Evolutionary conservation across 2,329 filamentous ascomycete species (phyloP), one percentile per base, ranked within the genome.

Genomic region (Hypomyces rosellus): DNA sequence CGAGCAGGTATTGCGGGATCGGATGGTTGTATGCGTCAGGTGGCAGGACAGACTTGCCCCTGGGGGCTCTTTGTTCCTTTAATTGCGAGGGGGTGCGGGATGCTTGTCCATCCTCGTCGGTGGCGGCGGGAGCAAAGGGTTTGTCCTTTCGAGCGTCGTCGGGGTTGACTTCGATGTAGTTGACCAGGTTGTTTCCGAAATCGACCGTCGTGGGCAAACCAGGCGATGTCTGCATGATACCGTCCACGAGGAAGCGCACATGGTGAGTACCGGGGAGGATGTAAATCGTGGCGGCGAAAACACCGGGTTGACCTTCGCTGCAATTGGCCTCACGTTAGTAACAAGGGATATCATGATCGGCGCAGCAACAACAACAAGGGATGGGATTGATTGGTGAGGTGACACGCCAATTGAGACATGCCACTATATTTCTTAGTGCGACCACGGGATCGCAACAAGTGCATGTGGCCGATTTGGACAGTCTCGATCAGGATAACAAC

Each of bases 131-230:
- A 36, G 54, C 39, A 20, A 58, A 60, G 30, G 59, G 54, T 44
- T 67, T 57, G 18, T 60, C 61, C 22, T 65, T 63, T 11, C 75
- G 74, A 30, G 84, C 69, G 62, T 91, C 86, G 50, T 90, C 85
- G 34, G 88, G 82, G 61, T 80, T 88, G 55, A 97, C 88, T 72
- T 99, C 93, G 63, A 99, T 89, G 66, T 97, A 99, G 71, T 99
- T 99, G 69, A 99, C 92, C 15, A 99, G 77, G 65, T 96, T 95
- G 72, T 97, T 97, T 57, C 90, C 95, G 67, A 95, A 96, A 67
- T 99, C 93, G 52, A 99, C 93, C 2, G 93, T 95, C 0, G 93
- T 97, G 13, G 93, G 92, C 49, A 96, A 76, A 56, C 87, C 82
- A 53, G 88, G 84, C 14, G 89, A 93, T 13, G 90, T 93, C 65